phyloP scores from a whole-genome alignment of 305 asterid species.

The Fraxinus dipetala region DNA sequence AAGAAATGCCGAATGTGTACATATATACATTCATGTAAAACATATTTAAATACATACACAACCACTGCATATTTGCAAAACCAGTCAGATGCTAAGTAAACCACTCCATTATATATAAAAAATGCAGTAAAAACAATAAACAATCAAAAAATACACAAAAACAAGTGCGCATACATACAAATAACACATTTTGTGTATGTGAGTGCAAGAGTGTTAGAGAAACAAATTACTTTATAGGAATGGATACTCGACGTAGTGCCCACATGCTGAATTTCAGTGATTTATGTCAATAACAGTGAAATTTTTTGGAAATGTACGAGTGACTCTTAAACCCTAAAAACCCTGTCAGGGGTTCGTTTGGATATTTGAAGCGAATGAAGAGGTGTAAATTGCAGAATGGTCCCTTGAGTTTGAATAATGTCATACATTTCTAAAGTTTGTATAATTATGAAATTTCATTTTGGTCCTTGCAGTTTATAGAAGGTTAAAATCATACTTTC shows the following conservation, averaged over 20 bases:
- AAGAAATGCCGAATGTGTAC: not conserved
- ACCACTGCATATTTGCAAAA: not conserved
- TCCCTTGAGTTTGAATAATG: slow-evolving; percentile 18
- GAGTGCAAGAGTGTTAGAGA: not conserved
- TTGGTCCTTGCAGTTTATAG: not conserved
- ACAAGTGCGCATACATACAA: not conserved
- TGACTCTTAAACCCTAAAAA: slow-evolving; percentile 44
- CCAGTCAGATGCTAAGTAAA: not conserved
- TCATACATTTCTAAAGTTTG: slow-evolving; percentile 3
- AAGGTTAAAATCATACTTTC: not conserved
- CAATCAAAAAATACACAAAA: not conserved
- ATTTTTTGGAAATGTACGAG: not conserved
- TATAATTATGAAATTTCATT: not conserved
- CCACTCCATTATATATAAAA: not conserved
- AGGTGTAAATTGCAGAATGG: not conserved
- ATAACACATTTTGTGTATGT: not conserved
- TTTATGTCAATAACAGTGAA: not conserved
- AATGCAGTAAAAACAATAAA: not conserved
- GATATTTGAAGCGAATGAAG: not conserved
- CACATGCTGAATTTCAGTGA: slow-evolving; percentile 35
- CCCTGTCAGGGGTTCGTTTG: not conserved
- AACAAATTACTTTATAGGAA: slow-evolving; percentile 40
- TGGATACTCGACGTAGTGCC: slow-evolving; percentile 55
- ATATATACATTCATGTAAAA: not conserved
- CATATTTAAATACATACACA: not conserved